Evolutionary conservation across 148 eudicot genomes (phyloP).

Genomic region (Chenopodium quinoa): DNA sequence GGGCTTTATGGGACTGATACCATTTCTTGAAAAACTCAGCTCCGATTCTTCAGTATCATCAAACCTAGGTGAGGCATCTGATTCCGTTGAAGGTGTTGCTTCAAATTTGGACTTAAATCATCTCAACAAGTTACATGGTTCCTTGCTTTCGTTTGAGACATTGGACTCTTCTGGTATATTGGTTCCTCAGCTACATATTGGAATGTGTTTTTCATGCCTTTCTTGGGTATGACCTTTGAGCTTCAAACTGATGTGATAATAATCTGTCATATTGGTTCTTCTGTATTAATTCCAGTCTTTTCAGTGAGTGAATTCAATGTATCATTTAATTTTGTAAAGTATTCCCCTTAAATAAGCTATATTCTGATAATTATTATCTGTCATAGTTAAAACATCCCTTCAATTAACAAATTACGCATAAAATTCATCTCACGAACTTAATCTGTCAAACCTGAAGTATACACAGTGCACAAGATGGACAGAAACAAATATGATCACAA

Average conservation of each 20-base stretch:
- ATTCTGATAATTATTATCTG: neutral
- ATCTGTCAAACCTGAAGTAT: neutral
- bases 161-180: constrained; percentile 33
- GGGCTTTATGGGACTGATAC: constrained; percentile 57
- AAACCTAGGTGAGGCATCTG: constrained; percentile 24
- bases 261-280: neutral
- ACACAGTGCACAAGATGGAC: neutral
- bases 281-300: neutral
- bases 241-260: neutral
- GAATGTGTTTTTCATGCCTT: constrained; percentile 89
- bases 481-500: neutral
- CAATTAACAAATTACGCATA: neutral
- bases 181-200: constrained; percentile 56
- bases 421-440: neutral
- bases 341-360: neutral
- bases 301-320: neutral
- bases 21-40: constrained; percentile 27
- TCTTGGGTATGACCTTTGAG: constrained; percentile 69
- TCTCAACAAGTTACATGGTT: constrained; percentile 53
- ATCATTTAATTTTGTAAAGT: neutral
- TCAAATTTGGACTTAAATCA: constrained; percentile 71
- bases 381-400: neutral
- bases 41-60: constrained; percentile 33
- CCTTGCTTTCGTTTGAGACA: constrained; percentile 69
- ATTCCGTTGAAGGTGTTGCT: constrained; percentile 32